phyloP scores from a whole-genome alignment of 495 filamentous ascomycete genomes.

The Aspergillus incahuasiensis region DNA sequence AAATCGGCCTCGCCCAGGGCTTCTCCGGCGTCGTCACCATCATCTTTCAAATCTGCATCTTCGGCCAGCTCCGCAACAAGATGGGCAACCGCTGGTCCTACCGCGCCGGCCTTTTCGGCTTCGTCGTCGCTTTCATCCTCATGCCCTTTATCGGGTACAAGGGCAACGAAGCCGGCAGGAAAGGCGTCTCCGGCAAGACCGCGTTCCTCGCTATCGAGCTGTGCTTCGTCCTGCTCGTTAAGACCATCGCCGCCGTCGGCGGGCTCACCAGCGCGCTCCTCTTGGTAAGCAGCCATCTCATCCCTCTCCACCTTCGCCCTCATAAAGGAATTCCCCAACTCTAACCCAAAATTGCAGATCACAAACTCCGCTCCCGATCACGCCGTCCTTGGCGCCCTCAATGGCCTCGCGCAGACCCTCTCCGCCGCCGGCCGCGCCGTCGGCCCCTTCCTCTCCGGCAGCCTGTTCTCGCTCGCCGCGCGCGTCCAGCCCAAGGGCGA shows the following conservation, averaged over 20 bases:
- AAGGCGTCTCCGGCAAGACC: conserved; percentile 45
- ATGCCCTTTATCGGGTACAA: conserved; percentile 90
- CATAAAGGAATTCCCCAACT: too few species aligned
- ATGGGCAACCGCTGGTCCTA: conserved; percentile 85
- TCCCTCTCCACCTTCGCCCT: too few species aligned
- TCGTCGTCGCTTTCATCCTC: conserved; percentile 74
- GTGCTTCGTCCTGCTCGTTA: conserved; percentile 73
- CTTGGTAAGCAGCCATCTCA: conserved; percentile 55
- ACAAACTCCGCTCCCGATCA: conserved; percentile 89
- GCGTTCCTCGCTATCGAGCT: conserved; percentile 67
- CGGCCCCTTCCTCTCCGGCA: conserved; percentile 83
- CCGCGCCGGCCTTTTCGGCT: conserved; percentile 70
- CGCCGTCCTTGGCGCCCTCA: conserved; percentile 81
- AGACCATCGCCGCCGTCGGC: conserved; percentile 83
- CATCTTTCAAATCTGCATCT: conserved; percentile 80
- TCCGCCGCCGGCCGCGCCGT: conserved; percentile 85
- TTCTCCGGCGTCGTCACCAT: conserved; percentile 83
- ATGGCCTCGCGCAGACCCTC: conserved; percentile 90
- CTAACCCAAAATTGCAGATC: conserved; percentile 50
- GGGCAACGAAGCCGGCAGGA: conserved; percentile 40
- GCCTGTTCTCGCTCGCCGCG: conserved; percentile 70
- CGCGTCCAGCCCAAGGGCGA: conserved; percentile 76
- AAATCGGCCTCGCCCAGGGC: conserved; percentile 81
- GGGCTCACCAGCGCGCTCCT: conserved; percentile 86
- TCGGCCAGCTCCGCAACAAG: conserved; percentile 70